Percentiles rank a stretch among this genome's conserved stretches.
These are phyloP conservation scores for Henningerozyma blattae DNA, from an alignment of 805 yeast genomes.

Conservation along the genomic window DNA sequence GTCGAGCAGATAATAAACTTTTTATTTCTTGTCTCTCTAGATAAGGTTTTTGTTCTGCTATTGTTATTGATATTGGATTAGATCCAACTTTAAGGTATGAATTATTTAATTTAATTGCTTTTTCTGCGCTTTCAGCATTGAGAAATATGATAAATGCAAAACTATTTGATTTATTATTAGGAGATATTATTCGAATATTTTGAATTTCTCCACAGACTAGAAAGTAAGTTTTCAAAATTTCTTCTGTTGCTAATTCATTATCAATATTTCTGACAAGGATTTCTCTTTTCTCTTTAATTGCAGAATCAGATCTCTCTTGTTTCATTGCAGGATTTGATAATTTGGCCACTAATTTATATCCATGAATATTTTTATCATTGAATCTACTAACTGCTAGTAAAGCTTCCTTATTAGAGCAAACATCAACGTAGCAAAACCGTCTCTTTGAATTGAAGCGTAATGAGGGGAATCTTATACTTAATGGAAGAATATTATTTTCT, in stretches of 20 bases:
- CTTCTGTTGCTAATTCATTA: constrained; percentile 30
- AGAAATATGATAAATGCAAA: constrained; percentile 51
- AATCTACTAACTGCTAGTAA: constrained; percentile 29
- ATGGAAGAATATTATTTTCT: constrained; percentile 26
- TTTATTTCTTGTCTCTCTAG: constrained; percentile 24
- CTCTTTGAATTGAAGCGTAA: constrained; percentile 41
- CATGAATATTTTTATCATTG: constrained; percentile 29
- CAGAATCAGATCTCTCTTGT: constrained; percentile 31
- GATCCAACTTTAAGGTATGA: constrained; percentile 28
- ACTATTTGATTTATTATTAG: constrained; percentile 12
- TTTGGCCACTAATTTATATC: constrained; percentile 40
- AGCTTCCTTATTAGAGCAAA: constrained; percentile 31
- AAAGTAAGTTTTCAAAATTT: constrained; percentile 31
- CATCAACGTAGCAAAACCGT: constrained; percentile 68
- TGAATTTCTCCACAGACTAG: constrained; percentile 41
- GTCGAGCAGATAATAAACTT: constrained; percentile 15
- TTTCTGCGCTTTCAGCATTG: constrained; percentile 31
- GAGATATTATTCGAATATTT: constrained; percentile 23
- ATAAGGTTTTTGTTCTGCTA: constrained; percentile 32
- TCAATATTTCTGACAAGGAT: constrained; percentile 43
- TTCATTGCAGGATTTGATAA: constrained; percentile 46
- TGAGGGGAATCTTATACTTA: constrained; percentile 54
- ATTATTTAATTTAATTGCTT: constrained; percentile 34
- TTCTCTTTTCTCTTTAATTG: constrained; percentile 41
- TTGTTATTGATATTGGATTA: constrained; percentile 35